Evolutionary conservation across 2,329 filamentous ascomycete species (phyloP), one percentile per base, ranked within the genome.

Genomic region (Aureobasidium melanogenum): DNA sequence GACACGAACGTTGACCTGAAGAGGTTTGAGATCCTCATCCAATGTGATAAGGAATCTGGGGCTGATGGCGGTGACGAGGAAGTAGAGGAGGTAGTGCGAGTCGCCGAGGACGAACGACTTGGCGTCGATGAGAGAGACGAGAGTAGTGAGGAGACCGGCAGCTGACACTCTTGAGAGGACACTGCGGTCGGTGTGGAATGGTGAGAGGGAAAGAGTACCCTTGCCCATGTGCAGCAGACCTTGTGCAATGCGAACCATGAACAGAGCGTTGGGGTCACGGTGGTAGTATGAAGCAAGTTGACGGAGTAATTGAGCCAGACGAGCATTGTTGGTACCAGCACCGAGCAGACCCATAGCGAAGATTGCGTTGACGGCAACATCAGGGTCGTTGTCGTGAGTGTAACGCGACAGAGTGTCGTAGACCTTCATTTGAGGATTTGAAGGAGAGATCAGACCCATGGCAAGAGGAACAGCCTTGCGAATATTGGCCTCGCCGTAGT

Each of bases 401-500:
- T 99, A 99, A 71, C 94, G 84, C 56, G 94, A 99, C 12, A 99
- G 81, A 0, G 94, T 99, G 74, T 99, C 94, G 79, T 99, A 99
- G 51, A 99, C 89, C 82, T 97, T 99, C 93, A 99, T 99, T 74
- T 99, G 95, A 12, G 94, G 94, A 78, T 99, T 99, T 78, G 91
- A 97, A 14, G 95, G 91, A 76, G 90, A 96, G 71, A 99, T 88
- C 60, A 99, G 83, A 70, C 92, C 95, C 91, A 99, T 95, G 28
- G 94, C 94, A 60, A 99, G 82, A 38, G 94, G 94, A 32, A 99
- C 94, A 22, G 92, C 93, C 72, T 94, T 94, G 64, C 94, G 88
- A 69, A 99, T 99, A 73, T 99, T 97, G 71, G 92, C 83, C 74
- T 97, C 93, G 65, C 95, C 94, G 70, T 99, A 99, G 78, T 99